Evolutionary conservation across 495 filamentous ascomycete species (phyloP), one percentile per base, ranked within the genome.

Genomic region (Immersiella caudata): DNA sequence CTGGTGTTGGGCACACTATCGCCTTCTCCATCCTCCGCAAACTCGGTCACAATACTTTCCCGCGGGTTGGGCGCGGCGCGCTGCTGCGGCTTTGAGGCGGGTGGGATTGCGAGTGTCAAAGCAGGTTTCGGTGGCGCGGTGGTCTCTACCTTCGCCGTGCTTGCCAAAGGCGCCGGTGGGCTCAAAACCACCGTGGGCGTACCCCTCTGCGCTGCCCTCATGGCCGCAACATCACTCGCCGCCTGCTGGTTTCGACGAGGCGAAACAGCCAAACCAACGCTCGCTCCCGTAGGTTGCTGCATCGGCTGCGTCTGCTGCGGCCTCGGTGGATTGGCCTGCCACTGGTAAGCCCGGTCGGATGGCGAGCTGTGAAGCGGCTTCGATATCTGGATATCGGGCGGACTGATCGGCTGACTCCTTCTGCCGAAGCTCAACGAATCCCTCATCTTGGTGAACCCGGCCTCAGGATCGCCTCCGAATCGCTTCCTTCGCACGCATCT

Each of bases 21-120:
- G 35, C 70, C 55, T 51, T 82, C 78, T 12, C 78, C 80, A 67
- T 84, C 82, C 56, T 79, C 83, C 8, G 82, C 82, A 70, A 81
- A 80, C 52, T 82, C 81, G 20, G 83, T 81, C 12, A 81, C 68
- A 24, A 80, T 69, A 68, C 82, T 83, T 11, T 80, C 74, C 27
- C 78, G 68, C 61, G 70, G 56, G 69, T 68, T 71, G 27, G 70
- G 40, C 16, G 66, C 62, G 20, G 64, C 55, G 40, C 51, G 60
- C 36, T 49, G 14, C 20, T 60, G 33, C 2, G 36, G 61, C 27
- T 56, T 66, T 51, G 51, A 70, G 62, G 56, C 46, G 8, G 57
- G 56, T 9, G 75, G 75, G 24, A 81, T 81, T 26, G 73, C 66
- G 27, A 80, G 68, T 2, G 75, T 75, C 64, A 81, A 65, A 18